Conservation (phyloP, 169 alveolate genomes). For the Cryptosporidium sp. region DNA sequence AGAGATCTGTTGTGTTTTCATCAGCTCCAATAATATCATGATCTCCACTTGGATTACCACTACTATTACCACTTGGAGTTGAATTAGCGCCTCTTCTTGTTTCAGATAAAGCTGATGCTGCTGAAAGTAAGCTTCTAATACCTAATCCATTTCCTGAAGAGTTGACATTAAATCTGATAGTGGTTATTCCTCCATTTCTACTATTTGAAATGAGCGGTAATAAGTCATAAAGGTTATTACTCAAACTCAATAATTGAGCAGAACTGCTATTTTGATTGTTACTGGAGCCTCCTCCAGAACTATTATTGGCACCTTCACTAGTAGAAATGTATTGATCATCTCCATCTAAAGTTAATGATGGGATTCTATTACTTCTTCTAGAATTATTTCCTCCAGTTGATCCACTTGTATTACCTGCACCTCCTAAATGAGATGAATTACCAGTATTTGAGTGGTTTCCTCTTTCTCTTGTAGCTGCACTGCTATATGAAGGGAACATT, state of each 20-base stretch:
- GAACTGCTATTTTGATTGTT: background rate
- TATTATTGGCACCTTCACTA: background rate
- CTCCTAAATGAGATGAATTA: background rate
- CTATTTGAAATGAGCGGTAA: conserved; percentile 55
- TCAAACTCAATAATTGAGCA: conserved; percentile 21
- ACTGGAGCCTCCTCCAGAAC: background rate
- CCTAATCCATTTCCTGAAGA: conserved; percentile 38
- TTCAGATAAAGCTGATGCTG: conserved; percentile 50
- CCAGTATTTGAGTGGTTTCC: conserved; percentile 4
- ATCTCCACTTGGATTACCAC: background rate
- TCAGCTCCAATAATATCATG: background rate
- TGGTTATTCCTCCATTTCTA: conserved; percentile 64
- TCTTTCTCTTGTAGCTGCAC: conserved; percentile 12
- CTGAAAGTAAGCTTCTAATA: conserved; percentile 18
- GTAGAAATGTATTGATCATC: background rate
- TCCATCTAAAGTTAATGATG: conserved; percentile 11
- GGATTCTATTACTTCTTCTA: conserved; percentile 45
- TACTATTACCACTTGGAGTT: background rate
- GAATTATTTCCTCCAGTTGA: conserved; percentile 7
- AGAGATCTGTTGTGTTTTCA: background rate
- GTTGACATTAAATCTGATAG: conserved; percentile 55
- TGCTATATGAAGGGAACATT: conserved; percentile 38
- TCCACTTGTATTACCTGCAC: background rate
- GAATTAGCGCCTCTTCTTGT: conserved; percentile 41
- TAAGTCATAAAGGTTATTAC: conserved; percentile 37